Percentiles rank a stretch among this genome's conserved stretches.
Conservation (phyloP, 768 basidiomycete species). For the Filobasidium wieringae region DNA sequence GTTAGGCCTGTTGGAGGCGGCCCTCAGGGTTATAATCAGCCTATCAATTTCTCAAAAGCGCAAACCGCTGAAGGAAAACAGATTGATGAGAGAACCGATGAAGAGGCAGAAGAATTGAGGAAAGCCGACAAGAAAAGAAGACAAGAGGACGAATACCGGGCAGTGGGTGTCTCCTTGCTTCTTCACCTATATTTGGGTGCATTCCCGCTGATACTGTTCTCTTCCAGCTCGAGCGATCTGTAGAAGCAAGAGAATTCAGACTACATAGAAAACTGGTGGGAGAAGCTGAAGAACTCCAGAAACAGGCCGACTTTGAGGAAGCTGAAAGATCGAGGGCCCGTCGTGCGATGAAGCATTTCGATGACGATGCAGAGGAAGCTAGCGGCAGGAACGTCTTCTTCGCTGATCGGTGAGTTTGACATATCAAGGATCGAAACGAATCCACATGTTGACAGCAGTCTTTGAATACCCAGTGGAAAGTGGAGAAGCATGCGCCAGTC, state of each 20-base stretch:
- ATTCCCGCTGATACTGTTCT: conserved; percentile 4
- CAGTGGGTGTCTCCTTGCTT: conserved; percentile 51
- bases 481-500: conserved; percentile 73
- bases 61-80: conserved; percentile 40
- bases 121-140: conserved; percentile 63
- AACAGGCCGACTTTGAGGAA: conserved; percentile 21
- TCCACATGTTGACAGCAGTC: background rate
- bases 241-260: conserved; percentile 75
- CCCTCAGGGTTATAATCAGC: conserved; percentile 64
- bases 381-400: conserved; percentile 85
- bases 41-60: conserved; percentile 69
- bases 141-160: conserved; percentile 72
- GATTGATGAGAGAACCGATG: conserved; percentile 57
- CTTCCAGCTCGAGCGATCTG: conserved; percentile 75
- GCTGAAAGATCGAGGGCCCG: conserved; percentile 18
- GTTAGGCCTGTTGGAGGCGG: conserved; percentile 51
- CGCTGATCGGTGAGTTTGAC: conserved; percentile 59
- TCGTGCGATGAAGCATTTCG: background rate
- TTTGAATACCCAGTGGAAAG: conserved; percentile 47
- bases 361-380: conserved; percentile 48
- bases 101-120: conserved; percentile 72
- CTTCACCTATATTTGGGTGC: background rate
- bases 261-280: conserved; percentile 48
- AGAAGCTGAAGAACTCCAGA: conserved; percentile 28
- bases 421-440: background rate